Conservation (phyloP, 495 filamentous ascomycete genomes). For the Aspergillus bridgeri region DNA sequence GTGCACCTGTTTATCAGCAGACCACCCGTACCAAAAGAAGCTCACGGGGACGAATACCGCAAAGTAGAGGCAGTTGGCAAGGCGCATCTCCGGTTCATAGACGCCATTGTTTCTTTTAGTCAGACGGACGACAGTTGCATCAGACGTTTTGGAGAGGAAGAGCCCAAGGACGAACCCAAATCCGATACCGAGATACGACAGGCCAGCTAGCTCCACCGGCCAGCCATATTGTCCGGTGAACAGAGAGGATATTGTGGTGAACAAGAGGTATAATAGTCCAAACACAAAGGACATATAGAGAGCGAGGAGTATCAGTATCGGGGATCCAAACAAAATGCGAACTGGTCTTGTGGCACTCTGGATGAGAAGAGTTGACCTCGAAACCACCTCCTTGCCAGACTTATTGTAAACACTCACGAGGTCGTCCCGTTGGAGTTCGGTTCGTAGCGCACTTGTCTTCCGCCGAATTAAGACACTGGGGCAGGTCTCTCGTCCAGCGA, state of each 20-base stretch:
- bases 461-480: too few relatives aligned
- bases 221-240: constrained; percentile 57
- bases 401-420: too few relatives aligned
- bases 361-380: background rate
- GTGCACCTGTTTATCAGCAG: constrained; percentile 40
- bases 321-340: constrained; percentile 5
- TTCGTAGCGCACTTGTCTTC: too few relatives aligned
- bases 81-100: constrained; percentile 45
- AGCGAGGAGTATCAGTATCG: constrained; percentile 3
- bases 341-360: background rate
- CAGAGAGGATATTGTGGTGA: constrained; percentile 23
- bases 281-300: constrained; percentile 10
- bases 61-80: constrained; percentile 53
- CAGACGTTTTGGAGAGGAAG: constrained; percentile 37
- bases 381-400: too few relatives aligned
- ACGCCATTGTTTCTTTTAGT: background rate
- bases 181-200: constrained; percentile 64
- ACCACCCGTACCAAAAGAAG: constrained; percentile 66
- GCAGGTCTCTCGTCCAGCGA: too few relatives aligned
- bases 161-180: constrained; percentile 60
- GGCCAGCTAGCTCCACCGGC: constrained; percentile 52
- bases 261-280: constrained; percentile 3
- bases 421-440: too few relatives aligned
- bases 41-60: constrained; percentile 54
- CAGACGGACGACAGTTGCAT: background rate